Percentiles rank a stretch among this genome's conserved stretches.
These are phyloP conservation scores for Mucor lusitanicus DNA, from an alignment of 371 early-diverging fungal species.

Conservation along the genomic window DNA sequence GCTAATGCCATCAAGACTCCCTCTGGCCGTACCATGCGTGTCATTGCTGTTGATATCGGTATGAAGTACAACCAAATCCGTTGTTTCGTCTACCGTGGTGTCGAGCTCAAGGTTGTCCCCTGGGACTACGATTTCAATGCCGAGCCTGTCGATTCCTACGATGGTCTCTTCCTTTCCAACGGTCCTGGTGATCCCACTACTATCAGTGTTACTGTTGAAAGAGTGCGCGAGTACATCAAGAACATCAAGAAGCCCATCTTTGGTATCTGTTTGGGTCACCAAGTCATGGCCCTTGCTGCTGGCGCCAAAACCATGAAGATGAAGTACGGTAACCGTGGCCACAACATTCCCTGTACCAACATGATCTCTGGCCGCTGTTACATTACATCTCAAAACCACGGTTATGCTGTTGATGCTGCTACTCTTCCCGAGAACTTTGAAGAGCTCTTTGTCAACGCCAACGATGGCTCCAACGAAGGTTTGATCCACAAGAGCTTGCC, in stretches of 20 bases:
- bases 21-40: slow-evolving; percentile 79
- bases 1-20: slow-evolving; percentile 62
- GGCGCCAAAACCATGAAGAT: slow-evolving; percentile 94
- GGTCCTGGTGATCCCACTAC: slow-evolving; percentile 97
- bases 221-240: slow-evolving; percentile 66
- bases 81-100: slow-evolving; percentile 92
- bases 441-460: slow-evolving; percentile 96
- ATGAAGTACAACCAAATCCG: slow-evolving; percentile 98
- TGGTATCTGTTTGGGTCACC: slow-evolving; percentile 98
- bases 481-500: slow-evolving; percentile 88
- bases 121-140: slow-evolving; percentile 91
- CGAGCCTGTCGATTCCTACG: slow-evolving; percentile 70
- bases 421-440: slow-evolving; percentile 78
- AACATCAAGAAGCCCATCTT: slow-evolving; percentile 88
- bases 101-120: slow-evolving; percentile 92
- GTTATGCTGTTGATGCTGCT: slow-evolving; percentile 90
- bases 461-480: slow-evolving; percentile 98
- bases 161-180: slow-evolving; percentile 95
- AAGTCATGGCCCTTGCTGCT: slow-evolving; percentile 90
- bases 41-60: slow-evolving; percentile 95
- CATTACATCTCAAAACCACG: slow-evolving; percentile 97
- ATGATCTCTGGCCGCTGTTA: slow-evolving; percentile 93
- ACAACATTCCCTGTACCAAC: slow-evolving; percentile 98
- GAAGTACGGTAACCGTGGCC: slow-evolving; percentile 98
- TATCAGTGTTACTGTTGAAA: slow-evolving; percentile 72